A percentile compares a stretch with the other conserved stretches of the same genome.
phyloP scores from a whole-genome alignment of 108 stramenopile genomes.

The Stephanodiscus minutulus region DNA sequence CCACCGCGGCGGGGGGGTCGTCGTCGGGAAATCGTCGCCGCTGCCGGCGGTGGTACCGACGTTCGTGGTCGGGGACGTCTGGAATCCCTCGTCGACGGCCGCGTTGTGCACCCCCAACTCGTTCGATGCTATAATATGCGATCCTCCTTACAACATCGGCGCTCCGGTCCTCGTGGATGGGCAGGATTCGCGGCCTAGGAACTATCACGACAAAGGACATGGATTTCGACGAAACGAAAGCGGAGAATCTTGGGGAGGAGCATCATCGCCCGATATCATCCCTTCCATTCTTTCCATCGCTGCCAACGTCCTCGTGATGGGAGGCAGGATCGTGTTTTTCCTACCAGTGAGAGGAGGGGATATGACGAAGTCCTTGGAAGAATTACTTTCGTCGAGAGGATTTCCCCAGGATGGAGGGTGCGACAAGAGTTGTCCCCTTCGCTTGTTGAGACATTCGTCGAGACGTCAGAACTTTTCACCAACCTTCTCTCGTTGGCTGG shows the following conservation, averaged over 20 bases:
- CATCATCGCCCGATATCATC: constrained; percentile 8
- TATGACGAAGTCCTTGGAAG: constrained; percentile 12
- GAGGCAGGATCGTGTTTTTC: constrained; percentile 42
- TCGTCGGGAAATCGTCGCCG: constrained; percentile 30
- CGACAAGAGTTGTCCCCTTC: constrained; percentile 6
- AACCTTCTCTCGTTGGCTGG: constrained; percentile 15
- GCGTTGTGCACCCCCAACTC: constrained; percentile 16
- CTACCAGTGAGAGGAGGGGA: constrained; percentile 34
- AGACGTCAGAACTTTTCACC: constrained; percentile 13
- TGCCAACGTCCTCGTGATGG: constrained; percentile 18
- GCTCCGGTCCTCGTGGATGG: constrained; percentile 29
- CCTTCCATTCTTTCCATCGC: constrained; percentile 28
- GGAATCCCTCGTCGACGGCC: constrained; percentile 23
- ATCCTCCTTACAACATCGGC: constrained; percentile 50
- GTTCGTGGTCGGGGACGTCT: constrained; percentile 35
- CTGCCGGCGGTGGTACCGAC: constrained; percentile 13
- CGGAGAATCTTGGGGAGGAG: neutral
- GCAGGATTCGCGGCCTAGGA: constrained; percentile 30
- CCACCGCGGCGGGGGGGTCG: too few species aligned
- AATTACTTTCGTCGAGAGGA: constrained; percentile 18
- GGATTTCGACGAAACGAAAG: neutral
- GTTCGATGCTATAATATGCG: constrained; percentile 39
- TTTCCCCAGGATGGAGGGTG: neutral
- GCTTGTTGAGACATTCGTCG: neutral
- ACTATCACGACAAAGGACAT: constrained; percentile 19